Evolutionary conservation across 305 asterid species (phyloP), one percentile per base, ranked within the genome.

Genomic region (Withania somnifera): DNA sequence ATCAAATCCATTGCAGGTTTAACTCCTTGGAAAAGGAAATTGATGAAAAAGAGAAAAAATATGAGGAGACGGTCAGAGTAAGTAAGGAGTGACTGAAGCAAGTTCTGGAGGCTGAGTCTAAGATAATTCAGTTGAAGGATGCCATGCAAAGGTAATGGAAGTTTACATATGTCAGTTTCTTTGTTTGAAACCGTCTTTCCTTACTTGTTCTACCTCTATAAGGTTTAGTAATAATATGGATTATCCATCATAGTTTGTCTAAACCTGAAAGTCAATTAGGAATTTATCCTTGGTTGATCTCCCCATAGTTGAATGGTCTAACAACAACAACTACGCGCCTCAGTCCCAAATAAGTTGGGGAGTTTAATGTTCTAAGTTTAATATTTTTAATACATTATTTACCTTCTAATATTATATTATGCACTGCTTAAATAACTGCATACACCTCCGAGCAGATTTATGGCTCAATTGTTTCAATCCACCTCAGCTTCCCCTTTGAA

Each of bases 91-190:
- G 96, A 54, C 84, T 93, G 83, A 90, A 89, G 86, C 97, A 90
- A 87, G 89, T 91, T 47, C 68, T 82, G 88, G 97, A 93, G 83
- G 94, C 98, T 38, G 98, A 95, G 86, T 86, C 94, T 53, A 88
- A 87, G 84, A 86, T 92, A 79, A 90, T 88, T 84, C 89, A 87
- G 89, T 78, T 93, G 87, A 93, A 93, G 90, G 89, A 91, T 51
- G 86, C 85, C 78, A 90, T 88, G 88, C 95, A 88, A 84, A 93
- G 98, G 98, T 95, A 84, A 80, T 19, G 24, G 28, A 60, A 53
- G n/a, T 47, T 38, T 63, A 30, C 76, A 38, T 47, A 30, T 79
- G 24, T 51, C 82, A 79, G 17, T 79, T 57, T 42, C 38, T 38
- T 66, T 66, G 34, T 68, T 68, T 13, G 61, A 50, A 30, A 26